These are phyloP conservation scores for Cardamine occulta DNA, from an alignment of 345 rosid species.

Conservation along the genomic window DNA sequence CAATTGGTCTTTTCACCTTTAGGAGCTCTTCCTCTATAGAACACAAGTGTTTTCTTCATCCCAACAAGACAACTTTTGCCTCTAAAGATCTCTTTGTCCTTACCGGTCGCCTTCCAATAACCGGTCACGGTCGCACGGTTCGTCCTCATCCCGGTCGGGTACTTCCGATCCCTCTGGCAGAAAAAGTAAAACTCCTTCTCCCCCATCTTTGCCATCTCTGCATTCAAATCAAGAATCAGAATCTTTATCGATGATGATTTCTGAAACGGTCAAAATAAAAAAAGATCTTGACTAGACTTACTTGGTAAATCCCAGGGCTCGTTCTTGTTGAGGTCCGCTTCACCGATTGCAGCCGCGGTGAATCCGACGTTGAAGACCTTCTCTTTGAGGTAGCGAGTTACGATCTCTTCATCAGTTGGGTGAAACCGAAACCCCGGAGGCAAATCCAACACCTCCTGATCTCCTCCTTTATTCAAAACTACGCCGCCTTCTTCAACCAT, in stretches of 20 bases:
- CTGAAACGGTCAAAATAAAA: conserved; percentile 12
- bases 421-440: conserved; percentile 97
- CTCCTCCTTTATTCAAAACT: conserved; percentile 65
- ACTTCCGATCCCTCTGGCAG: conserved; percentile 88
- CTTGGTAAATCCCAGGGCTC: conserved; percentile 98
- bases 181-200: conserved; percentile 96
- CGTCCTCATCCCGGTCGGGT: conserved; percentile 98
- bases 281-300: conserved; percentile 45
- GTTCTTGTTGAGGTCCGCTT: conserved; percentile 88
- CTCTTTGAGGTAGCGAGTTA: conserved; percentile 66
- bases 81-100: conserved; percentile 80
- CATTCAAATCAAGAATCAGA: conserved; percentile 34
- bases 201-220: conserved; percentile 95
- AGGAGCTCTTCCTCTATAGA: conserved; percentile 94
- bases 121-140: conserved; percentile 92
- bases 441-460: conserved; percentile 56
- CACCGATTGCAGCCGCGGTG: conserved; percentile 70
- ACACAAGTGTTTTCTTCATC: conserved; percentile 99
- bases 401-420: conserved; percentile 92
- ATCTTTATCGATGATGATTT: conserved; percentile 17
- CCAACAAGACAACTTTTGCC: conserved; percentile 79
- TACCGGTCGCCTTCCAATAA: conserved; percentile 98
- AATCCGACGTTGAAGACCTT: conserved; percentile 67
- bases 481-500: conserved; percentile 55
- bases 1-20: conserved; percentile 95